These are phyloP conservation scores for Ascochyta clinopodiicola DNA, from an alignment of 2,329 filamentous ascomycete species.

Conservation along the genomic window DNA sequence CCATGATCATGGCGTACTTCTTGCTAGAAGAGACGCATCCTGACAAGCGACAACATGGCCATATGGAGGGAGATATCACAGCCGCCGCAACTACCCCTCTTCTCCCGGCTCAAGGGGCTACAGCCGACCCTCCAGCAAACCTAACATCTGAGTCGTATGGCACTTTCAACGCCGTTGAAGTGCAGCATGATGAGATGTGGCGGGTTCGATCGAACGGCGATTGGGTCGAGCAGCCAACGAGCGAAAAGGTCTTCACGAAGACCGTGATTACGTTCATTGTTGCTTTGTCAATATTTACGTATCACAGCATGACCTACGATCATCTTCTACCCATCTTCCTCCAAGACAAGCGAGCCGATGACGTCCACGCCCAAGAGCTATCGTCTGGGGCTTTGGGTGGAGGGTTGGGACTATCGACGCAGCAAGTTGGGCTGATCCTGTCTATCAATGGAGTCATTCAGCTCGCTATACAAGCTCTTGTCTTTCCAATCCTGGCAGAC, in stretches of 20 bases:
- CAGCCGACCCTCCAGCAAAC: conserved; percentile 75
- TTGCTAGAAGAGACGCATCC: conserved; percentile 90
- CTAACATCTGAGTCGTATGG: conserved; percentile 81
- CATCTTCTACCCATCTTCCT: conserved; percentile 92
- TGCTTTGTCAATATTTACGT: conserved; percentile 89
- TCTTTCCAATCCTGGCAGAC: conserved; percentile 71
- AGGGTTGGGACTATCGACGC: conserved; percentile 70
- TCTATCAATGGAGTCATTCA: conserved; percentile 74
- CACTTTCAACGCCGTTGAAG: conserved; percentile 68
- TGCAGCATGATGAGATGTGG: conserved; percentile 62
- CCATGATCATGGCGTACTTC: conserved; percentile 80
- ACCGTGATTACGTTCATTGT: conserved; percentile 77
- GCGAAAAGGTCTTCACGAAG: conserved; percentile 62
- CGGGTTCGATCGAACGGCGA: conserved; percentile 57
- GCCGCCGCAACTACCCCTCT: conserved; percentile 72
- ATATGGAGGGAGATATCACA: conserved; percentile 47
- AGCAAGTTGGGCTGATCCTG: conserved; percentile 72
- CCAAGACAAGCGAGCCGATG: conserved; percentile 69
- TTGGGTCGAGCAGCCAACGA: conserved; percentile 40
- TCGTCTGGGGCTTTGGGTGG: conserved; percentile 55
- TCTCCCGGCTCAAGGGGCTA: conserved; percentile 75
- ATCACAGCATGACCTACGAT: conserved; percentile 95
- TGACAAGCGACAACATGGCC: conserved; percentile 69
- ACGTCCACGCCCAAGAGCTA: conserved; percentile 39
- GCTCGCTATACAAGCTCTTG: conserved; percentile 73